Base-by-base conservation (phyloP, 139 green algal species). In the Nannochloris sp. region DNA sequence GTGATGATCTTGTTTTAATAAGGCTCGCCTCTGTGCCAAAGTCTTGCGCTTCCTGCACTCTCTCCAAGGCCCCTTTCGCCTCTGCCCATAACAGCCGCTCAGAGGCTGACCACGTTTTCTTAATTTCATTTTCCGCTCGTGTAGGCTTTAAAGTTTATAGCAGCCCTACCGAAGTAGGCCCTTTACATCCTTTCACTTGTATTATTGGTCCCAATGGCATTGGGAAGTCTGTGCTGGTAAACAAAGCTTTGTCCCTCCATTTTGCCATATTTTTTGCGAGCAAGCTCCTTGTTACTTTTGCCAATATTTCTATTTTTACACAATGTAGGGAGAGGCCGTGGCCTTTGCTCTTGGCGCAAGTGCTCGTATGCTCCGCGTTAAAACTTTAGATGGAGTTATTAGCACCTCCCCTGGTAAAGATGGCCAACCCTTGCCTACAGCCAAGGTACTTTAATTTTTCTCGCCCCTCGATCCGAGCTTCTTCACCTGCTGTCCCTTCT, bases 261-360 rank as follows among this genome's bases (percentile, higher is more conserved):
- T 36, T 8, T 38, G 4, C 60, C 33, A 38, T 9, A 64, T 24
- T 19, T 23, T 56, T 13, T 35, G 7, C 57, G n/a, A 34, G 3
- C 57, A 15, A 37, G 57, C 27, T 51, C 19, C 42, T 51, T 19
- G 42, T 19, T 19, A 51, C 19, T 51, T 51, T 51, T 51, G 19
- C 19, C 19, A 19, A 19, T 51, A 51, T 51, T 51, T 19, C 42
- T 4, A n/a, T n/a, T n/a, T 1, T 24, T 12, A 1, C 1, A 4
- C 0, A 35, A 12, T 57, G 34, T 70, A 87, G 81, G 82, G 81
- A 10, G 81, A 91, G 47, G 81, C 79, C 0, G 65, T 90, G 19
- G 79, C 83, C 0, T 90, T 90, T 68, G 83, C 72, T 1, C 65
- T 90, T 48, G 82, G 82, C 1, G 83, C 82, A 60, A 87, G 75